phyloP scores from a whole-genome alignment of 2,329 filamentous ascomycete species.

The Nemania serpens region DNA sequence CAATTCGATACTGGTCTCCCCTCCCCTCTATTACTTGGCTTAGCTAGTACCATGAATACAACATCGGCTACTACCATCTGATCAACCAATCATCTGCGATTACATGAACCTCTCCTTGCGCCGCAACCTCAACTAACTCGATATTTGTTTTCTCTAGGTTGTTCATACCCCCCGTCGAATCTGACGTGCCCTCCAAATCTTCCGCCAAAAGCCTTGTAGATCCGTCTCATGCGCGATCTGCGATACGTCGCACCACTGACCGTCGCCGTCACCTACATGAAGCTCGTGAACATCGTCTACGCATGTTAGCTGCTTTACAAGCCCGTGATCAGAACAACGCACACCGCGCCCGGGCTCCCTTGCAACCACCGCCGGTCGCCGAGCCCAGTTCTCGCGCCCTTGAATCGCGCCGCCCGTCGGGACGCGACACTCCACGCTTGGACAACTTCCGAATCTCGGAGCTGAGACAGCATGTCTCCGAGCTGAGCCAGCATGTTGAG shows the following conservation, averaged over 20 bases:
- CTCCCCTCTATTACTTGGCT: too few relatives aligned
- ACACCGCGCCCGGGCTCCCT: too few relatives aligned
- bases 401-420: slow-evolving; percentile 3
- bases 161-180: slow-evolving; percentile 53
- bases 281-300: slow-evolving; percentile 40
- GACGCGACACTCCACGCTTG: slow-evolving; percentile 10
- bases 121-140: slow-evolving; percentile 22
- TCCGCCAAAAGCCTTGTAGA: slow-evolving; percentile 38
- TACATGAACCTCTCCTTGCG: background rate
- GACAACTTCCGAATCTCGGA: slow-evolving; percentile 16
- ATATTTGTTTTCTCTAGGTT: slow-evolving; percentile 42
- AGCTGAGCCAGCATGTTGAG: slow-evolving; percentile 4
- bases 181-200: slow-evolving; percentile 47
- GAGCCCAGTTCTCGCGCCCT: slow-evolving; percentile 2
- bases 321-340: slow-evolving; percentile 14
- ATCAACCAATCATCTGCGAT: background rate
- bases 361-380: background rate
- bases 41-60: too few relatives aligned
- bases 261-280: slow-evolving; percentile 43
- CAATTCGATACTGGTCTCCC: too few relatives aligned
- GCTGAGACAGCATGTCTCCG: slow-evolving; percentile 9
- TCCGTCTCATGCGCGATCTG: slow-evolving; percentile 42
- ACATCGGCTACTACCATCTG: too few relatives aligned
- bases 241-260: slow-evolving; percentile 45
- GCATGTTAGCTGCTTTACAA: slow-evolving; percentile 35